Percentiles rank a stretch among this genome's conserved stretches.
phyloP scores from a whole-genome alignment of 148 eudicot genomes.

The Fallopia convolvulus region DNA sequence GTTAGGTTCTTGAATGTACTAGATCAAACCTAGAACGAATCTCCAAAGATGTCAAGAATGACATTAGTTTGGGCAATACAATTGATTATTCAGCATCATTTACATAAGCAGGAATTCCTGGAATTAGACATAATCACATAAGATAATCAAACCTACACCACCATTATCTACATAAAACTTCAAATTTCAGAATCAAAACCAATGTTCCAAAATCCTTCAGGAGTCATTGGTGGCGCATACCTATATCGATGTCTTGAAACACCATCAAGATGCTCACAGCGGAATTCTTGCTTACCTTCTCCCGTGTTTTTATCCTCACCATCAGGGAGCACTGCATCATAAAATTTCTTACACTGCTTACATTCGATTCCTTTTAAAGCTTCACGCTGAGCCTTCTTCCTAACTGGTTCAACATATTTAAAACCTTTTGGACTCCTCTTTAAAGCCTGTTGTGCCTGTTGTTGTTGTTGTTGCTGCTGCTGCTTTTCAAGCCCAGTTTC shows the following conservation, averaged over 20 bases:
- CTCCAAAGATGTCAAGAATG: background rate
- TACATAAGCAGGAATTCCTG: background rate
- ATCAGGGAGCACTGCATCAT: constrained; percentile 78
- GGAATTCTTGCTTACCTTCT: constrained; percentile 27
- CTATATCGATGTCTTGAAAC: constrained; percentile 93
- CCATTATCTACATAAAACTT: background rate
- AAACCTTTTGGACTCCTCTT: constrained; percentile 44
- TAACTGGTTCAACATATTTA: constrained; percentile 78
- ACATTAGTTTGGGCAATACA: background rate
- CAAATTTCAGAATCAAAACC: constrained; percentile 82
- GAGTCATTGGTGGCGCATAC: constrained; percentile 80
- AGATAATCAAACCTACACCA: background rate
- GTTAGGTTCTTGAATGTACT: no score
- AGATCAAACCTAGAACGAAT: no score
- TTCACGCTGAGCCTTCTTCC: constrained; percentile 79
- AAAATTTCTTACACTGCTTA: constrained; percentile 91
- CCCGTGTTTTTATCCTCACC: constrained; percentile 28
- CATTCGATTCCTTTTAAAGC: constrained; percentile 78
- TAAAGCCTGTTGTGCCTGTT: constrained; percentile 25
- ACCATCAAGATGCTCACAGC: constrained; percentile 93
- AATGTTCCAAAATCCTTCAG: constrained; percentile 98
- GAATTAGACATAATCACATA: background rate
- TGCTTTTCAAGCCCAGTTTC: constrained; percentile 29
- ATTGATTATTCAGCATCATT: background rate
- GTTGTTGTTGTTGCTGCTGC: constrained; percentile 33